phyloP scores from a whole-genome alignment of 2,329 filamentous ascomycete species.

The Fusarium coicis region DNA sequence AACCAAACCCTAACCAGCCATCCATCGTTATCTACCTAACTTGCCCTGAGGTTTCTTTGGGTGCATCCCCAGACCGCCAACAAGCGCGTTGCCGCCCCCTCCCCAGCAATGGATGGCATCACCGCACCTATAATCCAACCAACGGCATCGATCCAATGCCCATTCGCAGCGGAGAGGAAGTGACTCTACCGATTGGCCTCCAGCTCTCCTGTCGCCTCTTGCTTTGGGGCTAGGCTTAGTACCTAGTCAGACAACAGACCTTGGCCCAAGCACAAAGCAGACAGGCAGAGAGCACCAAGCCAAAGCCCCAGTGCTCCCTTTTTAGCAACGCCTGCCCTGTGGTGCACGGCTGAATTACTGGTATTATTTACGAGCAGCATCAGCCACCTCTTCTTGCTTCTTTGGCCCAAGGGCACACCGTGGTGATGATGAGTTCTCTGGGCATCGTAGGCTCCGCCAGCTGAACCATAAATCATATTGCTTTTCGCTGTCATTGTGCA shows the following conservation, averaged over 20 bases:
- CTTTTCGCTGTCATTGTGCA: not conserved
- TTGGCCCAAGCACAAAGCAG: constrained; percentile 9
- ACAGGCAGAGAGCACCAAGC: not conserved
- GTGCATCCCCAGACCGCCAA: constrained; percentile 27
- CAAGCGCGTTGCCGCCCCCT: constrained; percentile 34
- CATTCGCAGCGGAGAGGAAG: constrained; percentile 8
- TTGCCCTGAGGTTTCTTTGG: constrained; percentile 6
- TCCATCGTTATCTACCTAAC: not conserved
- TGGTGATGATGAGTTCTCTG: constrained; percentile 7
- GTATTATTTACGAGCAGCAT: constrained; percentile 1
- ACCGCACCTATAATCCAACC: constrained; percentile 29
- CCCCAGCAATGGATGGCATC: constrained; percentile 31
- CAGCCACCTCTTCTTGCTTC: constrained; percentile 29
- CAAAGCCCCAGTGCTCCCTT: constrained; percentile 24
- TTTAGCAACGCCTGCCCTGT: constrained; percentile 30
- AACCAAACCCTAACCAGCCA: not conserved
- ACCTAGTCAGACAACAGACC: constrained; percentile 18
- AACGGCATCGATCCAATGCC: constrained; percentile 3
- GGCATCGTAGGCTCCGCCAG: constrained; percentile 2
- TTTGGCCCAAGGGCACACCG: constrained; percentile 11
- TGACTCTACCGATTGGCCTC: constrained; percentile 22
- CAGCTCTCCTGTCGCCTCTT: constrained; percentile 17
- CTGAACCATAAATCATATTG: not conserved
- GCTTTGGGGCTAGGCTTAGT: constrained; percentile 17
- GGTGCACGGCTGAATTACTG: constrained; percentile 29